Conservation (phyloP, 1,284 basidiomycete genomes). For the Papiliotrema flavescens region DNA sequence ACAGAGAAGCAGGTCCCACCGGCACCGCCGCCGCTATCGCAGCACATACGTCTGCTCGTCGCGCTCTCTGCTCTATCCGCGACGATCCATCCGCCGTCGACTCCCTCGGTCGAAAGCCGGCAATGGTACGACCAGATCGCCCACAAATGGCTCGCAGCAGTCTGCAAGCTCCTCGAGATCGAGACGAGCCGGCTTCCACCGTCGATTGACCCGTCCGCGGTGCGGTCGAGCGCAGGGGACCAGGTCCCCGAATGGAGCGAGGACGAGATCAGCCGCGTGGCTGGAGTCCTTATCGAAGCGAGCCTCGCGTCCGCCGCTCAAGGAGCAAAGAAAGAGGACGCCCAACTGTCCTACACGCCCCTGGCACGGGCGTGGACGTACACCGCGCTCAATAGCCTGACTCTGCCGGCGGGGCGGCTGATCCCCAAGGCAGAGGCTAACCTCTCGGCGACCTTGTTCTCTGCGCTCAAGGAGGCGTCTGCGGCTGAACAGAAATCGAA, state of each 20-base stretch:
- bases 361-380: slow-evolving; percentile 43
- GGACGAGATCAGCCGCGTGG: slow-evolving; percentile 27
- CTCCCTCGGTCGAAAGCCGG: slow-evolving; percentile 1
- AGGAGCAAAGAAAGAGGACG: slow-evolving; percentile 11
- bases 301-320: slow-evolving; percentile 28
- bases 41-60: slow-evolving; percentile 30
- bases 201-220: slow-evolving; percentile 23
- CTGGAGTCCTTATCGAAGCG: slow-evolving; percentile 34
- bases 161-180: slow-evolving; percentile 38
- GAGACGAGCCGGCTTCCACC: slow-evolving; percentile 31
- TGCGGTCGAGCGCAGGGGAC: slow-evolving; percentile 23
- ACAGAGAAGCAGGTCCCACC: background rate
- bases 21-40: slow-evolving; percentile 23
- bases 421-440: slow-evolving; percentile 44
- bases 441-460: slow-evolving; percentile 47
- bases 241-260: slow-evolving; percentile 28
- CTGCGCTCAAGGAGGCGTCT: slow-evolving; percentile 38
- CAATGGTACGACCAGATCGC: slow-evolving; percentile 24
- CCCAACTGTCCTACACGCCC: slow-evolving; percentile 43
- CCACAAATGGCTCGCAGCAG: slow-evolving; percentile 31
- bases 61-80: slow-evolving; percentile 36
- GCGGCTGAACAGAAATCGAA: slow-evolving; percentile 19
- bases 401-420: slow-evolving; percentile 31
- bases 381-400: slow-evolving; percentile 39
- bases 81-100: slow-evolving; percentile 14